Conservation (phyloP, 139 green algal species). For the Chlorokybus atmophyticus region DNA sequence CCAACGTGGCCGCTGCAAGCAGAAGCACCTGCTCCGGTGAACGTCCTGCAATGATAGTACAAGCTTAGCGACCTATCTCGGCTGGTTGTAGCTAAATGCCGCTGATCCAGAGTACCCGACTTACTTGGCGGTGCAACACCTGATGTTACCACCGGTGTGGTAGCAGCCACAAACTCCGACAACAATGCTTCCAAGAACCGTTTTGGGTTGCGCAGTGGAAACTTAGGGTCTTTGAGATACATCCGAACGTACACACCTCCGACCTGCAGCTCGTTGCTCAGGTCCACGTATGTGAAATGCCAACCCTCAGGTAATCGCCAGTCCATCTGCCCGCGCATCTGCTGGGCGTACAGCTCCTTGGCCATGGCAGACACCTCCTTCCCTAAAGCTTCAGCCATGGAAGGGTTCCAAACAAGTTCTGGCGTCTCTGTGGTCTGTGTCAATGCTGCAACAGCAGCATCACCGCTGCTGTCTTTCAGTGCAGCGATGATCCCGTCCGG, state of each 20-base stretch:
- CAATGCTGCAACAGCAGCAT: slow-evolving; percentile 42
- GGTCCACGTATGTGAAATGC: neutral
- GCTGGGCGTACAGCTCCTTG: slow-evolving; percentile 18
- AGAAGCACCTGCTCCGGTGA: slow-evolving; percentile 6
- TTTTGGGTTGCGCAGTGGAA: slow-evolving; percentile 52
- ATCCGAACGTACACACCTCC: slow-evolving; percentile 79
- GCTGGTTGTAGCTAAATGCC: neutral
- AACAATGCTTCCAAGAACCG: slow-evolving; percentile 61
- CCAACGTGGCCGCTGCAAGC: slow-evolving; percentile 12
- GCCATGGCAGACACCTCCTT: slow-evolving; percentile 43
- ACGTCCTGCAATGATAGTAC: neutral
- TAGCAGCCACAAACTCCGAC: slow-evolving; percentile 35
- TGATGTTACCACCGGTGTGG: neutral
- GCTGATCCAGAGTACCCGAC: neutral
- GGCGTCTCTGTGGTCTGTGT: slow-evolving; percentile 49
- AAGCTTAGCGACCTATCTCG: neutral
- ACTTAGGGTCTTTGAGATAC: slow-evolving; percentile 69
- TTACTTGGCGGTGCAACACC: neutral
- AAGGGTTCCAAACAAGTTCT: slow-evolving; percentile 63
- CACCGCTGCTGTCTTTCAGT: slow-evolving; percentile 42
- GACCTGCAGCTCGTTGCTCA: slow-evolving; percentile 28
- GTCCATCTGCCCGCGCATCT: slow-evolving; percentile 13
- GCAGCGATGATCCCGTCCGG: slow-evolving; percentile 58
- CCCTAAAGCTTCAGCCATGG: slow-evolving; percentile 20
- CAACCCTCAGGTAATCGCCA: slow-evolving; percentile 1